Conservation (phyloP, 495 filamentous ascomycete genomes). For the Ramalina intermedia region DNA sequence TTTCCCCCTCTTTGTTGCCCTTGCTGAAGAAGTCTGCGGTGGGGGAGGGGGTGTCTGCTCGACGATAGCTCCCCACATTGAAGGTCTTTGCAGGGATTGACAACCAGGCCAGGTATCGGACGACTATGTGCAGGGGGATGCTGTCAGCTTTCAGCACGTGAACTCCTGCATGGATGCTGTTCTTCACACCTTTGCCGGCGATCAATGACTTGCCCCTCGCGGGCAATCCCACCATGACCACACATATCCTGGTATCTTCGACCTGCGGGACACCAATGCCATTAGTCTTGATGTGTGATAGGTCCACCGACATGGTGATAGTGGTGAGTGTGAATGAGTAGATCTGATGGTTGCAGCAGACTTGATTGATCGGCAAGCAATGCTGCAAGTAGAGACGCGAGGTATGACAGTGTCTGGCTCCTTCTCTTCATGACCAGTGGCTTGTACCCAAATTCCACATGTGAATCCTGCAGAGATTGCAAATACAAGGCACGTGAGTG, state of each 20-base stretch:
- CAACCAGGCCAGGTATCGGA: conserved; percentile 91
- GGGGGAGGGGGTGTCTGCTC: conserved; percentile 71
- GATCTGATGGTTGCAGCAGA: no score
- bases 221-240: conserved; percentile 97
- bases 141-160: conserved; percentile 13
- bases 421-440: no score
- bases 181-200: conserved; percentile 72
- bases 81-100: conserved; percentile 85
- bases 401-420: no score
- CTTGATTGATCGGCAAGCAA: no score
- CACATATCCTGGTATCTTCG: conserved; percentile 88
- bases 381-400: no score
- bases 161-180: neutral
- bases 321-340: no score
- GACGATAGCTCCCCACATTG: conserved; percentile 92
- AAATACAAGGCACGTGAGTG: no score
- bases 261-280: conserved; percentile 43
- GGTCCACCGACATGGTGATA: conserved; percentile 3
- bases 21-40: conserved; percentile 86
- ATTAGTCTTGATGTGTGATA: conserved; percentile 30
- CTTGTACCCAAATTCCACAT: no score
- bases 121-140: conserved; percentile 40
- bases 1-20: conserved; percentile 76
- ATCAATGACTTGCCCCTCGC: conserved; percentile 94
- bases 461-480: no score